phyloP scores from a whole-genome alignment of 2,329 filamentous ascomycete species.

The Monilinia fructigena region DNA sequence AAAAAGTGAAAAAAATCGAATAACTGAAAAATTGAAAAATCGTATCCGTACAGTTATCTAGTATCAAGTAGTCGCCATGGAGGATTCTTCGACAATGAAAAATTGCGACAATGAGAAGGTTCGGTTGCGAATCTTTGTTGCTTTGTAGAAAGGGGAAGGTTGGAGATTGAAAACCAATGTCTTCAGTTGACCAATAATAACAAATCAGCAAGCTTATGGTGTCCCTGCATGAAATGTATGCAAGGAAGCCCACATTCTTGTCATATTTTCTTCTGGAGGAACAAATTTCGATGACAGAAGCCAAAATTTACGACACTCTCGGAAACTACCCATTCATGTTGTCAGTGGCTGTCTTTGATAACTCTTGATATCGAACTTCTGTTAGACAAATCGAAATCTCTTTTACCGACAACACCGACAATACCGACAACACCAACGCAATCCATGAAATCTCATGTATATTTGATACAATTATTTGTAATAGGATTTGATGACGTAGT shows the following conservation, averaged over 20 bases:
- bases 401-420: conserved; percentile 6
- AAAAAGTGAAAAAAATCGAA: neutral
- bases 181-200: conserved; percentile 14
- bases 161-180: neutral
- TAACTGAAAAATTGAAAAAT: neutral
- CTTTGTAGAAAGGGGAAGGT: conserved; percentile 1
- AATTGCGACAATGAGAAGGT: neutral
- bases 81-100: neutral
- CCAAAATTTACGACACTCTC: conserved; percentile 18
- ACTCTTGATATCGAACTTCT: conserved; percentile 9
- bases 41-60: neutral
- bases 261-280: conserved; percentile 2
- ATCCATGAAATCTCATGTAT: neutral
- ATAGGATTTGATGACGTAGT: neutral
- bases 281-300: neutral
- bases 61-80: neutral
- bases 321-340: conserved; percentile 16
- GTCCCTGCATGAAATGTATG: conserved; percentile 22
- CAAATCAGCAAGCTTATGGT: conserved; percentile 14
- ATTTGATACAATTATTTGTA: neutral
- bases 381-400: neutral
- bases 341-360: conserved; percentile 22
- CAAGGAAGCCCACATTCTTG: conserved; percentile 11
- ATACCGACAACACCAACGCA: neutral
- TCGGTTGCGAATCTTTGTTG: conserved; percentile 1